Base-by-base conservation (phyloP, 768 basidiomycete species). In the Agrocybe pediades region DNA sequence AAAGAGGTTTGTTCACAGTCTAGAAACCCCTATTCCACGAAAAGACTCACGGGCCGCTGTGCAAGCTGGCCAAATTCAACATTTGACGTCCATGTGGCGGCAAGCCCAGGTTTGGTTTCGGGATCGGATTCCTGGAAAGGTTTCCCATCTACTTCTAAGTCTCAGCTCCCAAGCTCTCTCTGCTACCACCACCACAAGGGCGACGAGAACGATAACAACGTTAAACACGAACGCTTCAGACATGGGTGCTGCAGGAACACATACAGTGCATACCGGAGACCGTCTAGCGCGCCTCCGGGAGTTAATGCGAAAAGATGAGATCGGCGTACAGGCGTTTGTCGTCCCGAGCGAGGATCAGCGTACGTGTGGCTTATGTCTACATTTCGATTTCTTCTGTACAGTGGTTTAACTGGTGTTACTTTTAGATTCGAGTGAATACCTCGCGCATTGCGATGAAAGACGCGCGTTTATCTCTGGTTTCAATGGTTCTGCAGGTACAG, bases 301-400 rank as follows among this genome's bases (percentile, higher is more conserved):
- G 67, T 72, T 92, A 62, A 90, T 96, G 90, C 77, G 71, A 51
- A 68, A 76, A 61, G 71, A 74, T 24, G 70, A 69, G 55, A 48
- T 70, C 21, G 58, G 58, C 27, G 77, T 96, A 1, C 78, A 87
- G 52, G 90, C 88, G 0, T 83, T 89, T 61, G 82, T 98, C 1
- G 83, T 98, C 41, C 91, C 92, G 3, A 93, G 90, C 57, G 95
- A 94, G 70, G 96, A 98, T 71, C 90, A 92, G 64, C 96, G 95
- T 90, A 70, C 65, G 86, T 81, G 42, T 44, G 39, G n/a, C n/a
- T n/a, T n/a, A n/a, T n/a, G n/a, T n/a, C n/a, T n/a, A n/a, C n/a
- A n/a, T 29, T 48, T 45, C 21, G 39, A 41, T 26, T 15, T n/a
- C 21, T n/a, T 27, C 13, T 24, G 43, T 2, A 43, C 2, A 24